Percentiles rank a stretch among this genome's conserved stretches.
These are phyloP conservation scores for Boletus reticuloceps DNA, from an alignment of 768 basidiomycete species.

Conservation along the genomic window DNA sequence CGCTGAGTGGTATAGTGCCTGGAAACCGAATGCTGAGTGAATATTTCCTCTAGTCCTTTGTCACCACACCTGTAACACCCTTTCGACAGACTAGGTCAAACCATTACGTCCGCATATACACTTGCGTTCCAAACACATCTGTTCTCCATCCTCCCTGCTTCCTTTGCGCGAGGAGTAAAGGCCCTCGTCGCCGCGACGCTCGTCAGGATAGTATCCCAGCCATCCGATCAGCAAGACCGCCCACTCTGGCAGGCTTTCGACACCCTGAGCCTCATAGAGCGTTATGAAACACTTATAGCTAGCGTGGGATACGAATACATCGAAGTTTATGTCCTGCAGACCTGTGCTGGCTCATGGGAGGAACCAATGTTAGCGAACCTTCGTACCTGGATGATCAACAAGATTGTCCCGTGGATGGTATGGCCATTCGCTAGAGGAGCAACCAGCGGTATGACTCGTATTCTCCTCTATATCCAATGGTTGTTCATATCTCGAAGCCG, in stretches of 20 bases:
- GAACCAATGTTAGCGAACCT: conserved; percentile 59
- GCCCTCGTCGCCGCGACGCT: conserved; percentile 61
- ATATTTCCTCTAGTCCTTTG: conserved; percentile 20
- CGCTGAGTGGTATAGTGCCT: conserved; percentile 71
- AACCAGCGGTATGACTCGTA: conserved; percentile 43
- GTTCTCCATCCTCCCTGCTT: conserved; percentile 66
- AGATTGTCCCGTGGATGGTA: conserved; percentile 84
- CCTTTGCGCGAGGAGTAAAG: conserved; percentile 69
- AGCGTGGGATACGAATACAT: conserved; percentile 86
- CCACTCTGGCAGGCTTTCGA: conserved; percentile 62
- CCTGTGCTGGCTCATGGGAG: conserved; percentile 69
- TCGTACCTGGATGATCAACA: conserved; percentile 74
- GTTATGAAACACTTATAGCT: conserved; percentile 80
- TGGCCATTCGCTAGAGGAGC: conserved; percentile 73
- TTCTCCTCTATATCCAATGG: neutral
- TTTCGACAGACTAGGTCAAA: conserved; percentile 53
- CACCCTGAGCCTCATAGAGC: conserved; percentile 70
- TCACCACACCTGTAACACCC: neutral
- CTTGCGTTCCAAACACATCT: conserved; percentile 72
- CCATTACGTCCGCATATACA: conserved; percentile 59
- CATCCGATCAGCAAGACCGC: conserved; percentile 31
- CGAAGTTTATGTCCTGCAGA: conserved; percentile 63
- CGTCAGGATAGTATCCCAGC: conserved; percentile 18
- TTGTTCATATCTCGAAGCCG: conserved; percentile 39
- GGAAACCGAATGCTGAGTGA: conserved; percentile 67